These are phyloP conservation scores for Brassica incana DNA, from an alignment of 345 rosid species.

Conservation along the genomic window DNA sequence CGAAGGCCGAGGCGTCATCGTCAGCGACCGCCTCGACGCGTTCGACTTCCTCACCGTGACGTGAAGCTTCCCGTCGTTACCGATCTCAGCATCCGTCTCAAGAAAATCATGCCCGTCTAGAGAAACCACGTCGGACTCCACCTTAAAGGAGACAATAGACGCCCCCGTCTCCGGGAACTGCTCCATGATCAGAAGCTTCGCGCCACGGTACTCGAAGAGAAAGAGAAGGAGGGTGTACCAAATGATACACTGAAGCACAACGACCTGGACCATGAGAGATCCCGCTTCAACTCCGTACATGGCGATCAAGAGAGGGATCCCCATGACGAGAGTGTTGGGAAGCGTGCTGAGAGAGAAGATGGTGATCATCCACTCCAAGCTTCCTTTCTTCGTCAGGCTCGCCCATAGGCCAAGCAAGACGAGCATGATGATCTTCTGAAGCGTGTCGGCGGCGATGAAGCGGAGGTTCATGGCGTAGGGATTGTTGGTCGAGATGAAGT, in stretches of 20 bases:
- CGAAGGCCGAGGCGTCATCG: slow-evolving; percentile 82
- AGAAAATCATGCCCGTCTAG: slow-evolving; percentile 76
- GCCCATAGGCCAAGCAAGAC: slow-evolving; percentile 62
- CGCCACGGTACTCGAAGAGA: slow-evolving; percentile 88
- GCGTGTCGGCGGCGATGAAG: slow-evolving; percentile 90
- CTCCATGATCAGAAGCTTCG: slow-evolving; percentile 81
- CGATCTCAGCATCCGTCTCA: slow-evolving; percentile 84
- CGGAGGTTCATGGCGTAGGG: slow-evolving; percentile 82
- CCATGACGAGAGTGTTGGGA: slow-evolving; percentile 96
- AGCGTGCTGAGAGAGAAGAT: slow-evolving; percentile 87
- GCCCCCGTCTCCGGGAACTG: slow-evolving; percentile 96
- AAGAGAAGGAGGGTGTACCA: slow-evolving; percentile 95
- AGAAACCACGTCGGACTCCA: slow-evolving; percentile 86
- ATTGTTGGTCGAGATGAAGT: slow-evolving; percentile 82
- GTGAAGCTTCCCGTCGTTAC: slow-evolving; percentile 86
- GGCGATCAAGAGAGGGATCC: slow-evolving; percentile 84
- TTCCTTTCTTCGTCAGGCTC: slow-evolving; percentile 56
- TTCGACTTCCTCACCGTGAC: slow-evolving; percentile 86
- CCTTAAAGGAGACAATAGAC: slow-evolving; percentile 85
- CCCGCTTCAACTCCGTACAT: slow-evolving; percentile 79
- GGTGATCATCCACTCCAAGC: slow-evolving; percentile 92
- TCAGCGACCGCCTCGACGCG: slow-evolving; percentile 71
- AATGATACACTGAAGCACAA: slow-evolving; percentile 90
- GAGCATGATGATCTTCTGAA: slow-evolving; percentile 81
- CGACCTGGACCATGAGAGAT: slow-evolving; percentile 88